Evolutionary conservation across 2,329 filamentous ascomycete species (phyloP).

Genomic region (Zasmidium angulare): DNA sequence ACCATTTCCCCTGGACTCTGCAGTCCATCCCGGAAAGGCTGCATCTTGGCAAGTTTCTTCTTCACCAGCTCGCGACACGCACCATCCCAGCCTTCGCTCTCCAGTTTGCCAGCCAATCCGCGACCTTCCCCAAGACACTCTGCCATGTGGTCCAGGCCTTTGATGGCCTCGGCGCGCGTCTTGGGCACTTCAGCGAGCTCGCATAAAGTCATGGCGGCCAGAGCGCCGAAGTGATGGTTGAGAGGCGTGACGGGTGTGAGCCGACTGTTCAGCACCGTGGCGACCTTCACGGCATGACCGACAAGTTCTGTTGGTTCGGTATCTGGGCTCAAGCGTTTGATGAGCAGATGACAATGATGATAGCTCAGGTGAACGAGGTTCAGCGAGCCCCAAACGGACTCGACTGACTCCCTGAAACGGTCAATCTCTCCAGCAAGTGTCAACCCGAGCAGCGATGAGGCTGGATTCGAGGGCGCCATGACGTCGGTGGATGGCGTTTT

Average conservation of each 20-base stretch:
- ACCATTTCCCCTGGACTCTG: slow-evolving; percentile 60
- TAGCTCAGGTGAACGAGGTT: slow-evolving; percentile 67
- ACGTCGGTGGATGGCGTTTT: slow-evolving; percentile 46
- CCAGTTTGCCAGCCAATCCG: slow-evolving; percentile 40
- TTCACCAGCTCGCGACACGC: slow-evolving; percentile 55
- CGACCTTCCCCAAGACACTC: slow-evolving; percentile 51
- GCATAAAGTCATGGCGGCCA: slow-evolving; percentile 61
- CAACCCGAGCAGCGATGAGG: slow-evolving; percentile 47
- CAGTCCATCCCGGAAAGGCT: slow-evolving; percentile 42
- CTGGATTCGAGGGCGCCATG: slow-evolving; percentile 43
- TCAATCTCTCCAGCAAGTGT: slow-evolving; percentile 61
- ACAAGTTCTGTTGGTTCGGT: slow-evolving; percentile 59
- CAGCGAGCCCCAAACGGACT: slow-evolving; percentile 51
- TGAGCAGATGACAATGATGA: slow-evolving; percentile 67
- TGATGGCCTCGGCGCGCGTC: slow-evolving; percentile 58
- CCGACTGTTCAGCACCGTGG: slow-evolving; percentile 58
- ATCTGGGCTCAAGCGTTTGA: slow-evolving; percentile 59
- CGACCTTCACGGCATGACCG: slow-evolving; percentile 60
- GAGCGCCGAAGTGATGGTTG: slow-evolving; percentile 64
- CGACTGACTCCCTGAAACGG: slow-evolving; percentile 65
- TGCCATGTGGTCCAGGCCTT: slow-evolving; percentile 56
- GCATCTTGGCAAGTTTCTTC: slow-evolving; percentile 40
- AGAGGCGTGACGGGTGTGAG: slow-evolving; percentile 60
- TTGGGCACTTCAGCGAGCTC: slow-evolving; percentile 58
- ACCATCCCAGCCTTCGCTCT: slow-evolving; percentile 58